A percentile compares a stretch with the other conserved stretches of the same genome.
These are phyloP conservation scores for Hirschioporus abietinus DNA, from an alignment of 768 basidiomycete species.

Conservation along the genomic window DNA sequence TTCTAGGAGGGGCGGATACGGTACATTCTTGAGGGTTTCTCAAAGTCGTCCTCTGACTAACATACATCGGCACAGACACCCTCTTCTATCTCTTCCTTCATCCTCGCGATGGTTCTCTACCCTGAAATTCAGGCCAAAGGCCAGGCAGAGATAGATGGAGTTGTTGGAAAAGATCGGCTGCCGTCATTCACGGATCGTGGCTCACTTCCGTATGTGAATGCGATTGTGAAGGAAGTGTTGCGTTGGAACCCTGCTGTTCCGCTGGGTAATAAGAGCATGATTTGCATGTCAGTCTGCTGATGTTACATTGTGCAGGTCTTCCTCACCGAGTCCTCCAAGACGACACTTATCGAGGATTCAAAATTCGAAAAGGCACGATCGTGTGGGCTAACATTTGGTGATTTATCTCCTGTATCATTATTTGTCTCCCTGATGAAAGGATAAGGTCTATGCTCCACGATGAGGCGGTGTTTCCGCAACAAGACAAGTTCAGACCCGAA, in stretches of 20 bases:
- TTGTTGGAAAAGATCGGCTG: conserved; percentile 20
- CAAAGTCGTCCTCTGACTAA: background rate
- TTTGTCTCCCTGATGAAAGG: conserved; percentile 5
- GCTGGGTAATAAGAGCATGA: conserved; percentile 10
- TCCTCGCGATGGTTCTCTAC: conserved; percentile 33
- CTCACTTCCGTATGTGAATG: conserved; percentile 21
- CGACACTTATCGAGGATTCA: conserved; percentile 24
- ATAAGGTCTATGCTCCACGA: conserved; percentile 26
- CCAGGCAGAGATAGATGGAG: conserved; percentile 25
- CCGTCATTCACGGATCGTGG: conserved; percentile 20
- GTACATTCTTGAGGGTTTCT: conserved; percentile 10
- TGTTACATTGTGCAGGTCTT: conserved; percentile 13
- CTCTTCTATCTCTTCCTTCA: conserved; percentile 28
- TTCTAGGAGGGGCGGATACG: conserved; percentile 24
- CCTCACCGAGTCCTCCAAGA: conserved; percentile 21
- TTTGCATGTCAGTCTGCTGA: background rate
- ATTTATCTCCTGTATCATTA: conserved; percentile 11
- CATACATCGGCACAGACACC: conserved; percentile 20
- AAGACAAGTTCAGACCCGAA: conserved; percentile 23
- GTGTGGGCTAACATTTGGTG: conserved; percentile 28
- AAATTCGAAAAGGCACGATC: conserved; percentile 22
- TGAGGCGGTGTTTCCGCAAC: conserved; percentile 20
- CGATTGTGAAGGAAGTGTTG: conserved; percentile 19
- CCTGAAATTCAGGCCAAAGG: conserved; percentile 25
- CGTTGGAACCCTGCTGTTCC: conserved; percentile 25